Evolutionary conservation across 2,329 filamentous ascomycete genomes (phyloP).

Genomic region (Nigrospora osmanthi): DNA sequence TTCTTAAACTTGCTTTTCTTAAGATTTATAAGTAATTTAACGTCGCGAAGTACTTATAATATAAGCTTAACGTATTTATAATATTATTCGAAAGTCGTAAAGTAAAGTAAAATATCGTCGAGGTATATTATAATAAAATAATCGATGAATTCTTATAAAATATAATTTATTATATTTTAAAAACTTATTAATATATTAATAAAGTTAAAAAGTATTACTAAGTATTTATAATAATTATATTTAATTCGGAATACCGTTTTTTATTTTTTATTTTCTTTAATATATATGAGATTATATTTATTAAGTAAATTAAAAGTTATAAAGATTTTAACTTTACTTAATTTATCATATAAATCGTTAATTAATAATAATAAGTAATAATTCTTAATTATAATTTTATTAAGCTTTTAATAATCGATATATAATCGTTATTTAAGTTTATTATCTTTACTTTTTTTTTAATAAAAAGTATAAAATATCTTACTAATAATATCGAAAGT

Average conservation of each 20-base stretch:
- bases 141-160: slow-evolving; percentile 3
- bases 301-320: slow-evolving; percentile 6
- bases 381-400: slow-evolving; percentile 15
- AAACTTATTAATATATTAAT: slow-evolving; percentile 8
- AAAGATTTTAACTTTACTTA: slow-evolving; percentile 8
- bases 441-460: slow-evolving; percentile 5
- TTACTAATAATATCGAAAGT: not conserved
- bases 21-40: slow-evolving; percentile 7
- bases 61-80: slow-evolving; percentile 14
- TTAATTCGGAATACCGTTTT: slow-evolving; percentile 19
- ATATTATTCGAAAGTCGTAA: slow-evolving; percentile 14
- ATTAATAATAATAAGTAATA: slow-evolving; percentile 14
- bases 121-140: slow-evolving; percentile 7
- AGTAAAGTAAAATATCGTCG: slow-evolving; percentile 17
- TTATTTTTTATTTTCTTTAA: slow-evolving; percentile 18
- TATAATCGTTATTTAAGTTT: slow-evolving; percentile 7
- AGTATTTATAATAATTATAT: slow-evolving; percentile 19
- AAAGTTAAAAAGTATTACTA: slow-evolving; percentile 20
- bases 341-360: slow-evolving; percentile 7
- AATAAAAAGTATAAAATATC: slow-evolving; percentile 8
- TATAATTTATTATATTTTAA: slow-evolving; percentile 5
- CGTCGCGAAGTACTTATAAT: not conserved
- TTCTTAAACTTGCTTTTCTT: slow-evolving; percentile 22
- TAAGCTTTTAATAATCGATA: slow-evolving; percentile 15
- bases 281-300: slow-evolving; percentile 10